These are phyloP conservation scores for Trametes maxima DNA, from an alignment of 768 basidiomycete genomes.

Conservation along the genomic window DNA sequence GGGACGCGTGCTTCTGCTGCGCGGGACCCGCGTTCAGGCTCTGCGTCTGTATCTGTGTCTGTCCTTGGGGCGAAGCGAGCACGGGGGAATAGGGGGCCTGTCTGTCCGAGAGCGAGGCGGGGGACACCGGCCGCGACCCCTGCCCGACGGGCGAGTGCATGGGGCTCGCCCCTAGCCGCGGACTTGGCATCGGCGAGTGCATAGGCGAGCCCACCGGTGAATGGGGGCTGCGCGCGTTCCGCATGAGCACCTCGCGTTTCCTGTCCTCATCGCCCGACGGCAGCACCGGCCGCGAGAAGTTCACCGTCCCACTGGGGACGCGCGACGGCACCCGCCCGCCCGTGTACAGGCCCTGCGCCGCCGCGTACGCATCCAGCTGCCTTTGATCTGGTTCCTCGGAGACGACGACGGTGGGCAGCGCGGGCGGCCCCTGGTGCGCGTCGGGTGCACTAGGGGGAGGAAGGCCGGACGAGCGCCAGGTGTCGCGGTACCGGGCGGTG, in stretches of 20 bases:
- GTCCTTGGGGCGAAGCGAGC: background rate
- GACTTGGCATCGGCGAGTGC: conserved; percentile 10
- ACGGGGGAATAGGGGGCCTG: conserved; percentile 2
- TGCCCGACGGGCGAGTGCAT: conserved; percentile 1
- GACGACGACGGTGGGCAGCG: conserved; percentile 56
- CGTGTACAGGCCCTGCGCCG: conserved; percentile 19
- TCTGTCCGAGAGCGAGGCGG: conserved; percentile 3
- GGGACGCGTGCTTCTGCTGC: conserved; percentile 3
- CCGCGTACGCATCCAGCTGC: background rate
- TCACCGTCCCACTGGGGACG: conserved; percentile 45
- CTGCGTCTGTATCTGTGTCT: background rate
- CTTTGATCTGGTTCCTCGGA: conserved; percentile 34
- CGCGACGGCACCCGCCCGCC: conserved; percentile 46
- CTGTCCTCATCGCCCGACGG: conserved; percentile 46
- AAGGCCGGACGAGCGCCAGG: conserved; percentile 21
- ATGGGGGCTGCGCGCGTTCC: conserved; percentile 49
- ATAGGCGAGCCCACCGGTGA: conserved; percentile 28
- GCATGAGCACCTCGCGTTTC: conserved; percentile 53
- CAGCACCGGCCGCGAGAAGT: conserved; percentile 64
- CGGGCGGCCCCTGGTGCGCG: conserved; percentile 5
- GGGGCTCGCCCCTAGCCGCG: background rate
- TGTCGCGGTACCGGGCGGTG: conserved; percentile 25
- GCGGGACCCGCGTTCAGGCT: conserved; percentile 3
- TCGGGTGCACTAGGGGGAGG: conserved; percentile 10
- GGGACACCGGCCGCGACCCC: conserved; percentile 9